A percentile compares a stretch with the other conserved stretches of the same genome.
phyloP scores from a whole-genome alignment of 208 protist species.

The Leishmania gerbilli region DNA sequence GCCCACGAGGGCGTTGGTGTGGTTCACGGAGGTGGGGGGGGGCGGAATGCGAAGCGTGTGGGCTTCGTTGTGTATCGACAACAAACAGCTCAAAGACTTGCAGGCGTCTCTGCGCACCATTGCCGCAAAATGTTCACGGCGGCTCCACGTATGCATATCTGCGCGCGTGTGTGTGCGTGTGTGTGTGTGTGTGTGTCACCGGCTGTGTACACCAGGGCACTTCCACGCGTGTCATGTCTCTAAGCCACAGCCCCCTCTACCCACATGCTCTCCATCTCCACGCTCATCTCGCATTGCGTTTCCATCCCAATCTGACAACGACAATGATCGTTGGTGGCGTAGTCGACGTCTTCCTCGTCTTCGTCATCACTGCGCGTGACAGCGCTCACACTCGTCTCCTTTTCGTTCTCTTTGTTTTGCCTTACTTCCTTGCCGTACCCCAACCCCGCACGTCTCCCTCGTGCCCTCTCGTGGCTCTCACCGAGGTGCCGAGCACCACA shows the following conservation, averaged over 20 bases:
- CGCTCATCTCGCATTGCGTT: slow-evolving; percentile 15
- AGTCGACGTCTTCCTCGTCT: neutral
- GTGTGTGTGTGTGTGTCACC: neutral
- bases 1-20: too few species aligned
- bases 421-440: neutral
- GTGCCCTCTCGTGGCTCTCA: neutral
- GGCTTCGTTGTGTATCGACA: neutral
- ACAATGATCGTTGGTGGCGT: neutral
- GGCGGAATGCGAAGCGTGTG: neutral
- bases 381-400: neutral
- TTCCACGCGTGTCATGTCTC: neutral
- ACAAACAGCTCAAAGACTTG: neutral
- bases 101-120: neutral
- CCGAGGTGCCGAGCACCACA: neutral
- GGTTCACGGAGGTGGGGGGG: too few species aligned
- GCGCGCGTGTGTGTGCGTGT: too few species aligned
- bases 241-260: neutral
- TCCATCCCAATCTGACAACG: neutral
- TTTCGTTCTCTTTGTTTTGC: slow-evolving; percentile 5
- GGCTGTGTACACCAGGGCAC: neutral
- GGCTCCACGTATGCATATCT: neutral
- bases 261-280: slow-evolving; percentile 17
- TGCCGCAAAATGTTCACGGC: neutral
- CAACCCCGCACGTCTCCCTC: neutral
- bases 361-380: neutral